Base-by-base conservation (phyloP, 441 rosid species). In the Erysimum pusillum region DNA sequence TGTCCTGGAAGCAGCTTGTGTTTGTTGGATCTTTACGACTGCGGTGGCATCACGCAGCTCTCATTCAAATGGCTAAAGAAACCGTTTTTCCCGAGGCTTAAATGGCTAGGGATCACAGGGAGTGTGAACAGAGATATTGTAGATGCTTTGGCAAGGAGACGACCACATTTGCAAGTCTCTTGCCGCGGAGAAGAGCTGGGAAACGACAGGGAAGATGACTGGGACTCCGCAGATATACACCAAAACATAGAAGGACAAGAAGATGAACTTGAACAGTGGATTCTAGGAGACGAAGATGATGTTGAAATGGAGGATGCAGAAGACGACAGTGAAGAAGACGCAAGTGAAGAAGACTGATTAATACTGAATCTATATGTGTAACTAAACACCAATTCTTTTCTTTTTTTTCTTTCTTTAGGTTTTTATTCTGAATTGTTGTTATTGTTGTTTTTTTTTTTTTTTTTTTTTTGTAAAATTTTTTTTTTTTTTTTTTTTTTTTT, bases 101-200 rank as follows among this genome's bases (percentile, higher is more conserved):
- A 92, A 82, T 89, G 93, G 97, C 77, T 94, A 74, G 99, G 99
- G 45, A 86, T 92, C 77, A 84, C 92, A 0, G 99, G 94, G 60
- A 82, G 92, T 73, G 84, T 85, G 38, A 92, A 89, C 71, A 86
- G 97, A 79, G 96, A 88, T 56, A 83, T 85, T 51, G 85, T 91
- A 49, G 98, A 94, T 80, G 97, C 90, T 54, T 85, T 94, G 75
- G 93, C 91, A 7, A 87, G 90, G 78, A 89, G 83, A 69, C 84
- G 99, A 45, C 93, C 91, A 2, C 80, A 78, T 84, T 79, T 94
- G 79, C 89, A 79, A 6, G 92, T 94, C 48, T 83, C 84, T 6
- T 84, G 87, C 78, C 88, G 78, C 17, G 94, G 90, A n/a, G 97
- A 92, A 80, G 99, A 94, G 81, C 90, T 94, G 2, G 96, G 92